A percentile compares a stretch with the other conserved stretches of the same genome.
Evolutionary conservation across 2,329 filamentous ascomycete genomes (phyloP).

Genomic region (Dactylellina drechsleri): DNA sequence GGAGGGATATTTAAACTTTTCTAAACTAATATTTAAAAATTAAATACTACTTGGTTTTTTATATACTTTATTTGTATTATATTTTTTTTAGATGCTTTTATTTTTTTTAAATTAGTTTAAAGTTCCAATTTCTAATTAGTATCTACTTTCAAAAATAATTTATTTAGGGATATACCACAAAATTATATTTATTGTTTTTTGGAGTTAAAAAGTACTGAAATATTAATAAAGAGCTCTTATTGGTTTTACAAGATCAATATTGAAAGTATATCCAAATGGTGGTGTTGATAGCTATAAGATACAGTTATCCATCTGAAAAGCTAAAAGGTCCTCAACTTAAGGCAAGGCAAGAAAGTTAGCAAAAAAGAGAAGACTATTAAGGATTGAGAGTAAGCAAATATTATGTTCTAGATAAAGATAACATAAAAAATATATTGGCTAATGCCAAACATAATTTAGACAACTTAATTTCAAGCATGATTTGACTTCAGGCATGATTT

Average conservation of each 20-base stretch:
- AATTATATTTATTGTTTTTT: background rate
- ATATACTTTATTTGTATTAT: background rate
- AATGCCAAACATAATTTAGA: too few relatives aligned
- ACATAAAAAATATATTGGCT: too few relatives aligned
- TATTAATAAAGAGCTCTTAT: background rate
- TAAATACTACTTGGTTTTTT: background rate
- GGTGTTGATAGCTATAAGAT: conserved; percentile 6
- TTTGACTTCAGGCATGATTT: too few relatives aligned
- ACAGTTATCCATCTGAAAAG: conserved; percentile 13
- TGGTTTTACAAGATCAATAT: background rate
- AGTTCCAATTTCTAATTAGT: background rate
- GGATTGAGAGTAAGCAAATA: too few relatives aligned
- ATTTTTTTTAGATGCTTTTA: background rate
- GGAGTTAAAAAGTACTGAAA: background rate
- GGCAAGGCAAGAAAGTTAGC: background rate
- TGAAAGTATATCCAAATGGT: background rate
- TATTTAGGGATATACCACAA: background rate
- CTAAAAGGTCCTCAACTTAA: background rate
- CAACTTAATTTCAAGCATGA: too few relatives aligned
- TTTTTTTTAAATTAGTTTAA: background rate
- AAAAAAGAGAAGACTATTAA: too few relatives aligned
- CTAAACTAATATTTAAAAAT: too few relatives aligned
- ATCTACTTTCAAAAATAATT: background rate
- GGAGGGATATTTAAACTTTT: too few relatives aligned
- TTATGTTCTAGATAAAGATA: too few relatives aligned